These are phyloP conservation scores for Vicia sativa DNA, from an alignment of 306 rosid genomes.

Conservation along the genomic window DNA sequence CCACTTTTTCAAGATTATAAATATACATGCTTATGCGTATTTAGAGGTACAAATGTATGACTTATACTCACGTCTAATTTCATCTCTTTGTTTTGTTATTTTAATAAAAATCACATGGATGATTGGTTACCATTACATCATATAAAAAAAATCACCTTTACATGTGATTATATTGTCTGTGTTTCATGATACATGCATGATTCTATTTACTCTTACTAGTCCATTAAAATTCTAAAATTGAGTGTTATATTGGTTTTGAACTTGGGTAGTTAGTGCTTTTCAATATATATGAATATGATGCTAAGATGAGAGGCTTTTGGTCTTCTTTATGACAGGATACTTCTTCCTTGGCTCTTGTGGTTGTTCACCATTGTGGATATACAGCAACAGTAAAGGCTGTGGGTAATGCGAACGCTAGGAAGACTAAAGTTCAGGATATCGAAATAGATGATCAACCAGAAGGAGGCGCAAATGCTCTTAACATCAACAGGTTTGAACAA, in stretches of 20 bases:
- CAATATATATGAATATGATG: neutral
- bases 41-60: too few relatives aligned
- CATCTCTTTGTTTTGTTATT: too few relatives aligned
- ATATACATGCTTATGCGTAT: neutral
- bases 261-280: neutral
- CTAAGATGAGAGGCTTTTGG: neutral
- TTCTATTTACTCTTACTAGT: conserved; percentile 5
- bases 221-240: too few relatives aligned
- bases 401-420: conserved; percentile 59
- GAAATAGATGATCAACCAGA: conserved; percentile 80
- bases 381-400: conserved; percentile 75
- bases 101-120: too few relatives aligned
- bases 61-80: too few relatives aligned
- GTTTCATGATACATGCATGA: too few relatives aligned
- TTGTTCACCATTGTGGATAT: conserved; percentile 84
- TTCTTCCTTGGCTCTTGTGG: conserved; percentile 67
- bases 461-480: conserved; percentile 95
- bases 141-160: too few relatives aligned
- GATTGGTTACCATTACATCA: too few relatives aligned
- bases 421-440: conserved; percentile 58
- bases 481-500: conserved; percentile 75
- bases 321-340: conserved; percentile 63
- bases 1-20: conserved; percentile 13
- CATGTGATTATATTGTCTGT: too few relatives aligned
- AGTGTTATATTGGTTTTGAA: conserved; percentile 3